A percentile compares a stretch with the other conserved stretches of the same genome.
Conservation (phyloP, 2,329 filamentous ascomycete genomes). For the Fusarium oligoseptatum region DNA sequence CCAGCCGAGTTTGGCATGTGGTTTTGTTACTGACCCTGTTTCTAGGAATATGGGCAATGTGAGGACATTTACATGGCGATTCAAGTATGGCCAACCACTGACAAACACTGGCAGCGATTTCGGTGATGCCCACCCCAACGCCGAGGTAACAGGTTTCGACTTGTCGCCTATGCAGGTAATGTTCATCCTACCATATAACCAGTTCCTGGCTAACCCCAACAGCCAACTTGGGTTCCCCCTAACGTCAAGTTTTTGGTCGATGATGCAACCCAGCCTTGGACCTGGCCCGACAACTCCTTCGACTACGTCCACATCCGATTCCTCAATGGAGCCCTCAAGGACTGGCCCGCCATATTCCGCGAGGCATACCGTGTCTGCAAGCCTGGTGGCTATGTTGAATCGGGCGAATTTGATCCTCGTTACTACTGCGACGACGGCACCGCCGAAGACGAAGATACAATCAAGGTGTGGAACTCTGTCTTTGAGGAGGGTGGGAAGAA, state of each 20-base stretch:
- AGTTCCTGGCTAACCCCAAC: neutral
- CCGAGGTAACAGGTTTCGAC: constrained; percentile 10
- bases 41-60: constrained; percentile 15
- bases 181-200: neutral
- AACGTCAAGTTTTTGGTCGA: constrained; percentile 11
- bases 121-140: constrained; percentile 11
- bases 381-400: constrained; percentile 22
- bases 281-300: constrained; percentile 1
- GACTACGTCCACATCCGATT: constrained; percentile 9
- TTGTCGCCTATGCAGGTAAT: constrained; percentile 3
- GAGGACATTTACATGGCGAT: neutral
- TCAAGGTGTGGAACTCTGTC: constrained; percentile 11
- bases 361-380: constrained; percentile 14
- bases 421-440: constrained; percentile 12
- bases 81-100: neutral
- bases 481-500: constrained; percentile 7
- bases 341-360: constrained; percentile 1
- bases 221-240: constrained; percentile 2
- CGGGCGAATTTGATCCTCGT: constrained; percentile 13
- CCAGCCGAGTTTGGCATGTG: neutral
- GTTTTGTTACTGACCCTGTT: neutral
- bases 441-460: neutral
- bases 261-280: constrained; percentile 4
- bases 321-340: neutral
- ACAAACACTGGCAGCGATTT: constrained; percentile 9